These are phyloP conservation scores for Argentina anserina DNA, from an alignment of 306 rosid species.

Conservation along the genomic window DNA sequence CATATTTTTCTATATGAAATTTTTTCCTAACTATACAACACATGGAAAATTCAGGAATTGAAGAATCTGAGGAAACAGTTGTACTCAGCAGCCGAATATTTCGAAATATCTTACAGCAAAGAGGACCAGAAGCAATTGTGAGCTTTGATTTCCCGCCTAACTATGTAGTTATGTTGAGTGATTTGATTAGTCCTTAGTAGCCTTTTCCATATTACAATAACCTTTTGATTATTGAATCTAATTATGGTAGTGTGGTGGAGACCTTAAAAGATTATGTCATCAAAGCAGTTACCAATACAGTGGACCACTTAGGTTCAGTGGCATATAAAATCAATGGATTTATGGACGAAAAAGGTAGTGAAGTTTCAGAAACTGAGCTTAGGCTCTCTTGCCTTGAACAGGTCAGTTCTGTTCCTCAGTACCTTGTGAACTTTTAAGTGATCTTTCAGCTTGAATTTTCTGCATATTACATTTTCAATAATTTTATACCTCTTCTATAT, in stretches of 20 bases:
- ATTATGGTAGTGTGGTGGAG: conserved; percentile 31
- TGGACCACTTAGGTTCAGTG: conserved; percentile 40
- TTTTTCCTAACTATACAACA: background rate
- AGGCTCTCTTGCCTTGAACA: conserved; percentile 28
- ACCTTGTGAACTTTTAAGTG: background rate
- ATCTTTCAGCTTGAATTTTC: background rate
- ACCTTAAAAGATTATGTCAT: conserved; percentile 37
- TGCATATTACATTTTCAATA: background rate
- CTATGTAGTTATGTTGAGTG: background rate
- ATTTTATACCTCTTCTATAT: background rate
- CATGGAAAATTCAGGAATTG: conserved; percentile 28
- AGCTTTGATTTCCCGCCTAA: background rate
- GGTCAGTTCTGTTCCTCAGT: conserved; percentile 2
- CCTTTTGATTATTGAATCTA: background rate
- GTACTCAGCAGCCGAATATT: conserved; percentile 43
- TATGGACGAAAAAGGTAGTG: conserved; percentile 26
- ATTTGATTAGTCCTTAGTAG: background rate
- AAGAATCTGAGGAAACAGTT: conserved; percentile 39
- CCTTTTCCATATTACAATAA: background rate
- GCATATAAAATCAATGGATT: conserved; percentile 31
- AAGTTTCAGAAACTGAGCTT: conserved; percentile 25
- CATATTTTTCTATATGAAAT: background rate
- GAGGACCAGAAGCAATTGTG: conserved; percentile 32
- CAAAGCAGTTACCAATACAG: conserved; percentile 35
- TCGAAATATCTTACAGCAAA: conserved; percentile 32